Percentiles rank a stretch among this genome's conserved stretches.
phyloP scores from a whole-genome alignment of 371 early-diverging fungal species.

The Mortierella sp. region DNA sequence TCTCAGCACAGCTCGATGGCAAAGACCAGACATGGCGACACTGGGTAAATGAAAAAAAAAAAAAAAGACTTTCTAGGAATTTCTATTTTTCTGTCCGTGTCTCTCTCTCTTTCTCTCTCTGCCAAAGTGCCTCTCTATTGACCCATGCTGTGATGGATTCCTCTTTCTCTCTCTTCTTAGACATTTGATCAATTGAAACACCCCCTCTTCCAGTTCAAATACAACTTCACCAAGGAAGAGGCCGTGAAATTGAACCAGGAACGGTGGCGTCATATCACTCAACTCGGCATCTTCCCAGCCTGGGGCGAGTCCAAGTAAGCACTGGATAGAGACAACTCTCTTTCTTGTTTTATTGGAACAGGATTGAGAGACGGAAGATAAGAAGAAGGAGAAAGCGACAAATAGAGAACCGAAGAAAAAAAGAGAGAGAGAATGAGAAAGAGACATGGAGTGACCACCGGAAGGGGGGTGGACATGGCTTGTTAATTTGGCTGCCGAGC shows the following conservation, averaged over 20 bases:
- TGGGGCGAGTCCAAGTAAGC: slow-evolving; percentile 19
- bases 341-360: background rate
- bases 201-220: slow-evolving; percentile 20
- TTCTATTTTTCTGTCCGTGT: background rate
- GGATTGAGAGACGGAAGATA: background rate
- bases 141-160: no score
- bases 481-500: no score
- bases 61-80: background rate
- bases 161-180: no score
- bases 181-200: slow-evolving; percentile 21
- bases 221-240: slow-evolving; percentile 18
- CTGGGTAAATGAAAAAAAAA: slow-evolving; percentile 9
- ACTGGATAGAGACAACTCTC: background rate
- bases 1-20: slow-evolving; percentile 16
- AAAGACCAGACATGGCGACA: slow-evolving; percentile 26
- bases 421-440: no score
- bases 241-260: slow-evolving; percentile 13
- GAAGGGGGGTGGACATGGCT: no score
- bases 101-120: background rate
- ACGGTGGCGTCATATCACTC: background rate
- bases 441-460: no score
- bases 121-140: no score
- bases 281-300: slow-evolving; percentile 8
- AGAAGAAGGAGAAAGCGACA: no score
- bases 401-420: no score